Evolutionary conservation across 139 green algal genomes (phyloP).

Genomic region (Eudorina sp.): DNA sequence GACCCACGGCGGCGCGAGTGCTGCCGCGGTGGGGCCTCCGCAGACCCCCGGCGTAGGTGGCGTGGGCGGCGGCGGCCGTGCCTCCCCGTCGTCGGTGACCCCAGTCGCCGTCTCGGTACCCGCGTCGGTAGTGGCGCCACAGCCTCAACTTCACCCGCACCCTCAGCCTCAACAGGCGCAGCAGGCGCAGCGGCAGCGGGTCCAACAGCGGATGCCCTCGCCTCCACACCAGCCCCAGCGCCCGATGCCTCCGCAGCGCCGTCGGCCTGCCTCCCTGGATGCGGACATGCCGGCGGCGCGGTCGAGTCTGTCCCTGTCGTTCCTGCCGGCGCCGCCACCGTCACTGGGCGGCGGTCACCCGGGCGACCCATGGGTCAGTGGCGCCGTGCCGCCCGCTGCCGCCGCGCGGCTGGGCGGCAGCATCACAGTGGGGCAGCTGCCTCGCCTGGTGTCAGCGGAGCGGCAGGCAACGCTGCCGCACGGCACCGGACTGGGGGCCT

Average conservation of each 20-base stretch:
- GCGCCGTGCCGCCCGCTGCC: background rate
- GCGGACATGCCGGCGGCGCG: background rate
- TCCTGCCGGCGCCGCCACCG: background rate
- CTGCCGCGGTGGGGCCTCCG: too few relatives aligned
- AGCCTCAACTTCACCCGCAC: background rate
- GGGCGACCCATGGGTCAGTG: background rate
- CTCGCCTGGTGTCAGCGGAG: slow-evolving; percentile 21
- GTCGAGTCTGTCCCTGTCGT: background rate
- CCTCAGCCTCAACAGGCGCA: background rate
- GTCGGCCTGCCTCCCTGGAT: background rate
- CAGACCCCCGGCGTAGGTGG: too few relatives aligned
- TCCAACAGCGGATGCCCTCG: background rate
- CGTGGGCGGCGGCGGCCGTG: too few relatives aligned
- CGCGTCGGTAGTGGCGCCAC: too few relatives aligned
- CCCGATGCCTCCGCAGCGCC: background rate
- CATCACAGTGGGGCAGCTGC: background rate
- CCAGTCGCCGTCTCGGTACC: too few relatives aligned
- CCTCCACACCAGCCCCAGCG: background rate
- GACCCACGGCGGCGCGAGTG: too few relatives aligned
- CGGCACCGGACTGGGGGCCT: background rate
- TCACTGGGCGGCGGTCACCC: background rate
- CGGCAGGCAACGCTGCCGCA: background rate
- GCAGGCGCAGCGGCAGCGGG: background rate
- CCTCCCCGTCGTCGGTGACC: too few relatives aligned
- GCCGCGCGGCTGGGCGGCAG: background rate